Evolutionary conservation across 441 rosid species (phyloP).

Genomic region (Adansonia grandidieri): DNA sequence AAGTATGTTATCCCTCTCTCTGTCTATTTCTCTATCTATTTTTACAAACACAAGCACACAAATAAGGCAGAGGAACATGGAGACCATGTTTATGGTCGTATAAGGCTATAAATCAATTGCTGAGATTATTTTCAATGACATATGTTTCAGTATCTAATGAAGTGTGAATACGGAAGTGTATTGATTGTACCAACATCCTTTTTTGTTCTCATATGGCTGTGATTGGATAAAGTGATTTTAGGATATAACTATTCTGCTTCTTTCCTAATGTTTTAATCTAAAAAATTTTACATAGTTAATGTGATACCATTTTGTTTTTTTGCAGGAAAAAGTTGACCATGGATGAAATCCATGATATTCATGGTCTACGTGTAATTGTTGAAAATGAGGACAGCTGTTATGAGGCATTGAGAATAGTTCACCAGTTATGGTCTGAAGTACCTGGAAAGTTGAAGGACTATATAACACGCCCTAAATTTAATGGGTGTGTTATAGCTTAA

Average conservation of each 20-base stretch:
- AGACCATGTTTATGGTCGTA: background rate
- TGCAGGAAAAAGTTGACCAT: slow-evolving; percentile 83
- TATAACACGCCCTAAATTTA: slow-evolving; percentile 73
- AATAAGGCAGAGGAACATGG: background rate
- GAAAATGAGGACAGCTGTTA: slow-evolving; percentile 82
- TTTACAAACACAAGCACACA: background rate
- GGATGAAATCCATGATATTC: slow-evolving; percentile 94
- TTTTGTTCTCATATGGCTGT: background rate
- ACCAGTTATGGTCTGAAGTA: slow-evolving; percentile 78
- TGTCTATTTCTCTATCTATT: background rate
- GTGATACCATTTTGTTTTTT: slow-evolving; percentile 21
- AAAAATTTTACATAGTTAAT: background rate
- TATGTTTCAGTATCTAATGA: background rate
- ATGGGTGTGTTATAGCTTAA: slow-evolving; percentile 60
- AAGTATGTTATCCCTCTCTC: slow-evolving; percentile 65
- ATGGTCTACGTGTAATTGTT: slow-evolving; percentile 87
- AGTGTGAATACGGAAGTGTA: background rate
- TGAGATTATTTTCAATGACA: background rate
- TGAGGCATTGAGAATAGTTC: slow-evolving; percentile 70
- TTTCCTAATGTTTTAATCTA: background rate
- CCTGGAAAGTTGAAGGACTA: slow-evolving; percentile 92
- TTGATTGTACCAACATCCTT: background rate
- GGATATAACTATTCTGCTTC: background rate
- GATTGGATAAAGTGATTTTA: background rate
- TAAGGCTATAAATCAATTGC: background rate